Evolutionary conservation across 2,329 filamentous ascomycete genomes (phyloP), one percentile per base, ranked within the genome.

Genomic region (Davidsoniella virescens): DNA sequence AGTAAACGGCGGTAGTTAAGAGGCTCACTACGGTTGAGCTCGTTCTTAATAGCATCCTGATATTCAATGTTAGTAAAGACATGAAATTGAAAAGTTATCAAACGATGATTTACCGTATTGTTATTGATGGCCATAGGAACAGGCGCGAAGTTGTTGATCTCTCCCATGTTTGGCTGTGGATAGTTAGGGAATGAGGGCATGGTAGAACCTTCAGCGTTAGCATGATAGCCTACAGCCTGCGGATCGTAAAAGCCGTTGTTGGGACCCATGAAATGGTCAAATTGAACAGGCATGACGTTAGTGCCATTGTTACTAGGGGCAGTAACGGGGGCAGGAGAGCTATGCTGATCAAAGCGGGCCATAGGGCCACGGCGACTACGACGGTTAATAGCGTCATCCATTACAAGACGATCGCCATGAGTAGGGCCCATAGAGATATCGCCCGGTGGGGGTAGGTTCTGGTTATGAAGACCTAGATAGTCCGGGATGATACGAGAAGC

Each of bases 1-100:
- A 96, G 78, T 38, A 98, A 75, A 51, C 88, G 87, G 54, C 92
- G 87, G 61, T 96, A 98, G 66, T 98, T 96, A 59, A 96, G 75
- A 9, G 90, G 92, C 65, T 98, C 92, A 5, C 84, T 84, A 3
- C 42, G 36, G 40, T 20, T 37, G n/a, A 52, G 26, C 37, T 52
- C 44, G 41, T 44, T 33, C 26, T 33, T 33, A 9, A 4, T 9
- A 33, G 26, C 26, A 33, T 33, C 26, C 26, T 33, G 26, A 42
- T 33, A 42, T 14, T n/a, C 18, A n/a, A 17, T 48, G 16, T 48
- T 41, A 47, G 46, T 41, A 29, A 7, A 10, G n/a, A 44, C 9
- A 41, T 17, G 7, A 29, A 9, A 33, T 33, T 8, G 5, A 33
- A 20, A 8, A 33, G 26, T 12, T 12, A 33, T 33, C 26, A 33